Percentiles rank a stretch among this genome's conserved stretches.
Evolutionary conservation across 768 basidiomycete genomes (phyloP).

Genomic region (Ramaria sp.): DNA sequence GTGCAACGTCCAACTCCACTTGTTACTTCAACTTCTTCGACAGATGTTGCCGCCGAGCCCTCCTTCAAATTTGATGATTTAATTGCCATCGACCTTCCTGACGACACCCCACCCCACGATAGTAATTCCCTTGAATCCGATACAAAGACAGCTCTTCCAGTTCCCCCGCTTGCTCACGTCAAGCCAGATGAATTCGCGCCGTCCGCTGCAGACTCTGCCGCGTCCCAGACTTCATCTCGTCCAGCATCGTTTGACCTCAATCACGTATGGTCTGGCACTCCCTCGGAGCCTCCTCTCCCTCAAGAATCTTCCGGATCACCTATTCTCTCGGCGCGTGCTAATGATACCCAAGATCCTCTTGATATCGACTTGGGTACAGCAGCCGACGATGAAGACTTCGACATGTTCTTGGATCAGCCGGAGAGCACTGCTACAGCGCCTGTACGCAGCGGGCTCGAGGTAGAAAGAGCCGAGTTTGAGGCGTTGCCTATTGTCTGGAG

Average conservation of each 20-base stretch:
- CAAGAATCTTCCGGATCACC: conserved; percentile 6
- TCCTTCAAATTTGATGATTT: conserved; percentile 9
- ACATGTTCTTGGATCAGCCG: conserved; percentile 71
- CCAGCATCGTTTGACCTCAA: conserved; percentile 61
- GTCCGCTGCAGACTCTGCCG: conserved; percentile 13
- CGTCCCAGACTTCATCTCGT: conserved; percentile 31
- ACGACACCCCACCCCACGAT: conserved; percentile 5
- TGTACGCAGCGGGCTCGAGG: conserved; percentile 22
- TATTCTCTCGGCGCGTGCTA: neutral
- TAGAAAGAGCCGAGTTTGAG: conserved; percentile 40
- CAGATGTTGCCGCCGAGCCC: conserved; percentile 4
- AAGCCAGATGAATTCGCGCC: neutral
- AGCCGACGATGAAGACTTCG: conserved; percentile 73
- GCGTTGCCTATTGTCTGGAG: conserved; percentile 56
- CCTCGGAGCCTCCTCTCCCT: conserved; percentile 5
- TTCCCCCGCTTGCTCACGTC: neutral
- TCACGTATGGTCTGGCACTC: conserved; percentile 56
- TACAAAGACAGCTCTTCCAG: neutral
- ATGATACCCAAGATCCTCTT: conserved; percentile 1
- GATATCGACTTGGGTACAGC: conserved; percentile 20
- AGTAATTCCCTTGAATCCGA: neutral
- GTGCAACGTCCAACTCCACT: conserved; percentile 13
- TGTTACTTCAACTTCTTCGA: conserved; percentile 21
- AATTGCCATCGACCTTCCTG: conserved; percentile 9
- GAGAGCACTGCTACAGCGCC: conserved; percentile 18